A percentile compares a stretch with the other conserved stretches of the same genome.
Evolutionary conservation across 2,329 filamentous ascomycete species (phyloP).

Genomic region (Teratosphaeria gauchensis): DNA sequence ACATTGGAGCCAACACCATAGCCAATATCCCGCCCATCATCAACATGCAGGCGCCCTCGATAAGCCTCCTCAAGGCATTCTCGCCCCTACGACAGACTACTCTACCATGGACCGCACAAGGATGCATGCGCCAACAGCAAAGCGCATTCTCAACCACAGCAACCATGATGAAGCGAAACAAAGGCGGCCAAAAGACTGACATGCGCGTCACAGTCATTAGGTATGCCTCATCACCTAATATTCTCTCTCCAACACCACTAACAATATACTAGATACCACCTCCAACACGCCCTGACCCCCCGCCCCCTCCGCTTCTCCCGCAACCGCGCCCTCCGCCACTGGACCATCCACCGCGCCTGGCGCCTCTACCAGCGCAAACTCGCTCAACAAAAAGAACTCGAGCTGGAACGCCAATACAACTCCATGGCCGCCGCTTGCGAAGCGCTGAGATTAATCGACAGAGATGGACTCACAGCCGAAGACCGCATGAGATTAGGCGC

Average conservation of each 20-base stretch:
- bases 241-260: neutral
- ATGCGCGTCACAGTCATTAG: slow-evolving; percentile 19
- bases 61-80: slow-evolving; percentile 18
- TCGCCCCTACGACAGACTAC: slow-evolving; percentile 9
- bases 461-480: slow-evolving; percentile 28
- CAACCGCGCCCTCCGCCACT: slow-evolving; percentile 81
- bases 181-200: slow-evolving; percentile 23
- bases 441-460: slow-evolving; percentile 53
- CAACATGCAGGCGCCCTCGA: slow-evolving; percentile 19
- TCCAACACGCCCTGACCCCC: slow-evolving; percentile 57
- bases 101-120: slow-evolving; percentile 15
- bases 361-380: slow-evolving; percentile 65
- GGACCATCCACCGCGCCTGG: slow-evolving; percentile 98
- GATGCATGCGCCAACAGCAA: slow-evolving; percentile 13
- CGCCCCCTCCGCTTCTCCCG: slow-evolving; percentile 77
- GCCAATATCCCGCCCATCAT: neutral
- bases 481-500: slow-evolving; percentile 38
- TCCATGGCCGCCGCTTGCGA: slow-evolving; percentile 80
- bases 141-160: slow-evolving; percentile 29
- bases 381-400: slow-evolving; percentile 53
- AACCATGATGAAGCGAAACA: slow-evolving; percentile 27
- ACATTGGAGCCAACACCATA: neutral
- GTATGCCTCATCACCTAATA: neutral
- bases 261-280: slow-evolving; percentile 47
- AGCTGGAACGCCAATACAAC: slow-evolving; percentile 70